Evolutionary conservation across 768 basidiomycete species (phyloP).

Genomic region (Suillus variegatus): DNA sequence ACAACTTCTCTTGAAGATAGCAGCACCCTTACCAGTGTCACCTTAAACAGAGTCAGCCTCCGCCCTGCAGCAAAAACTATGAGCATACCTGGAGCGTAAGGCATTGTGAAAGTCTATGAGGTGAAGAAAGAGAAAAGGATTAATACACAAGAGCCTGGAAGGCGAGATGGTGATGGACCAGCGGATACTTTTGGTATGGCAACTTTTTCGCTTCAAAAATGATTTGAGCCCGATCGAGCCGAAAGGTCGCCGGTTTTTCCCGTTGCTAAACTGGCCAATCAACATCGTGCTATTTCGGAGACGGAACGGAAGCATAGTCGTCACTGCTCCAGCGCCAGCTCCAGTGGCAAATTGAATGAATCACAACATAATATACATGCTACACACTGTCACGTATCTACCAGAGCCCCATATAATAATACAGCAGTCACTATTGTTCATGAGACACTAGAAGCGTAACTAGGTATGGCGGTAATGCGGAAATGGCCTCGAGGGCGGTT

Average conservation of each 20-base stretch:
- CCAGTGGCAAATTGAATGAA: neutral
- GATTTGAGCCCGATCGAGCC: conserved; percentile 26
- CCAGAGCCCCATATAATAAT: neutral
- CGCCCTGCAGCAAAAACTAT: neutral
- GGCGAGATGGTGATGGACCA: conserved; percentile 12
- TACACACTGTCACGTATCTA: neutral
- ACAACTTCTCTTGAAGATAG: conserved; percentile 95
- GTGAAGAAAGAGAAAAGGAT: conserved; percentile 8
- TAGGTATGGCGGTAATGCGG: neutral
- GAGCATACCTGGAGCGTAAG: conserved; percentile 44
- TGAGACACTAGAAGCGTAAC: neutral
- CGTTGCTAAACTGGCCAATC: conserved; percentile 26
- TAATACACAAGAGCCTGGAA: conserved; percentile 12
- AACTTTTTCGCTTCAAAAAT: conserved; percentile 18
- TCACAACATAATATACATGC: neutral
- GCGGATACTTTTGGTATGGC: neutral
- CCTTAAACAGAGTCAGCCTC: conserved; percentile 44
- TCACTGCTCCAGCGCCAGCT: neutral
- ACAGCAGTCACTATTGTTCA: neutral
- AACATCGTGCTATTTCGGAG: conserved; percentile 2
- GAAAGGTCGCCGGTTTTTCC: conserved; percentile 26
- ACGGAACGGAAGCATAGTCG: conserved; percentile 6
- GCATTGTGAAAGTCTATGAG: conserved; percentile 33
- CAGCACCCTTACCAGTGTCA: conserved; percentile 88
- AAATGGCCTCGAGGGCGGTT: neutral